A percentile compares a stretch with the other conserved stretches of the same genome.
Evolutionary conservation across 306 rosid species (phyloP).

Genomic region (Phaseolus lunatus): DNA sequence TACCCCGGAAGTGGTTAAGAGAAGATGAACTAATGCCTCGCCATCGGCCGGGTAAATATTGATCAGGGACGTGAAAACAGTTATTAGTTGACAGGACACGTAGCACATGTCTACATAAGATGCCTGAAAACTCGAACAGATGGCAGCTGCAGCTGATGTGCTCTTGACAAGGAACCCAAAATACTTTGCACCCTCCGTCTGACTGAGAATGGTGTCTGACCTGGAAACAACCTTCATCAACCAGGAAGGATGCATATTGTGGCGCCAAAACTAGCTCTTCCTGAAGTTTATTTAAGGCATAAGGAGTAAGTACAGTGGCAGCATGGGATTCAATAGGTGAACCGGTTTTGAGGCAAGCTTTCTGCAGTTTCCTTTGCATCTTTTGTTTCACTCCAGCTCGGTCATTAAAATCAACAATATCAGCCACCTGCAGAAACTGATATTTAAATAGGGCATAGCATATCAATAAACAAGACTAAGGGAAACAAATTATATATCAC

Average conservation of each 20-base stretch:
- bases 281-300: constrained; percentile 78
- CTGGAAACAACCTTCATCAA: constrained; percentile 82
- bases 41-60: constrained; percentile 78
- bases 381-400: constrained; percentile 76
- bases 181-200: constrained; percentile 84
- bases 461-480: constrained; percentile 27
- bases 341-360: constrained; percentile 80
- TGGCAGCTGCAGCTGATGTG: constrained; percentile 84
- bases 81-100: constrained; percentile 83
- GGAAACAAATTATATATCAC: constrained; percentile 45
- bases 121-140: constrained; percentile 78
- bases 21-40: constrained; percentile 52
- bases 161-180: constrained; percentile 82
- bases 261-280: constrained; percentile 91
- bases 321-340: constrained; percentile 93
- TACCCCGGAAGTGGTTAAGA: constrained; percentile 50
- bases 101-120: constrained; percentile 75
- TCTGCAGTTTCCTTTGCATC: constrained; percentile 72
- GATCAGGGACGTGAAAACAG: constrained; percentile 85
- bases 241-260: constrained; percentile 72
- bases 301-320: constrained; percentile 78
- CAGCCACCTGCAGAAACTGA: constrained; percentile 61
- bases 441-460: constrained; percentile 14
- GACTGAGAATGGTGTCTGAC: constrained; percentile 82
- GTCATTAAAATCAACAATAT: constrained; percentile 69